Evolutionary conservation across 495 filamentous ascomycete species (phyloP).

Genomic region (Penicillium paxilli): DNA sequence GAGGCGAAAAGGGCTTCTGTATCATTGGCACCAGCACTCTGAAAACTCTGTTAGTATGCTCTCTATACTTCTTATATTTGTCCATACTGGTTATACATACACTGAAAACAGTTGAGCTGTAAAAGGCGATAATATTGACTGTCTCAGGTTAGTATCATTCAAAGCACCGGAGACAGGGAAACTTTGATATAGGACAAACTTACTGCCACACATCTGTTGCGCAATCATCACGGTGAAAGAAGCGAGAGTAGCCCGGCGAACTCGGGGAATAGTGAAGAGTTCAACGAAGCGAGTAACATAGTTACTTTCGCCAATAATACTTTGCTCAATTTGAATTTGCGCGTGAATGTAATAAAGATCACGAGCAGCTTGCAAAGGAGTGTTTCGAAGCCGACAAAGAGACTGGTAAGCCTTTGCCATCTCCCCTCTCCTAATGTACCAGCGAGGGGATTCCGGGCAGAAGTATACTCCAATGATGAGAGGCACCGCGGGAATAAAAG

Average conservation of each 20-base stretch:
- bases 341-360: conserved; percentile 68
- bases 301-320: conserved; percentile 45
- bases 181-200: conserved; percentile 5
- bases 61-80: not conserved
- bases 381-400: conserved; percentile 60
- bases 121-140: conserved; percentile 75
- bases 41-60: not conserved
- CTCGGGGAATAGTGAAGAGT: conserved; percentile 67
- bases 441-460: conserved; percentile 70
- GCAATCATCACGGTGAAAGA: conserved; percentile 69
- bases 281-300: conserved; percentile 60
- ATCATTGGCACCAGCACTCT: conserved; percentile 55
- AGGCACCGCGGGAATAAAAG: conserved; percentile 71
- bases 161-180: not conserved
- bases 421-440: conserved; percentile 63
- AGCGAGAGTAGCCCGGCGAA: conserved; percentile 66
- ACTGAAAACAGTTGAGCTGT: conserved; percentile 71
- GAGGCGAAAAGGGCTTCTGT: conserved; percentile 69
- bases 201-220: conserved; percentile 83
- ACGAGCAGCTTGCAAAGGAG: conserved; percentile 59
- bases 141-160: not conserved
- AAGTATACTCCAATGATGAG: conserved; percentile 62
- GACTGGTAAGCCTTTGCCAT: conserved; percentile 58
- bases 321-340: conserved; percentile 55
- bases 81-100: not conserved